Percentiles rank a stretch among this genome's conserved stretches.
Evolutionary conservation across 2,329 filamentous ascomycete genomes (phyloP).

Genomic region (Helminthosporium solani): DNA sequence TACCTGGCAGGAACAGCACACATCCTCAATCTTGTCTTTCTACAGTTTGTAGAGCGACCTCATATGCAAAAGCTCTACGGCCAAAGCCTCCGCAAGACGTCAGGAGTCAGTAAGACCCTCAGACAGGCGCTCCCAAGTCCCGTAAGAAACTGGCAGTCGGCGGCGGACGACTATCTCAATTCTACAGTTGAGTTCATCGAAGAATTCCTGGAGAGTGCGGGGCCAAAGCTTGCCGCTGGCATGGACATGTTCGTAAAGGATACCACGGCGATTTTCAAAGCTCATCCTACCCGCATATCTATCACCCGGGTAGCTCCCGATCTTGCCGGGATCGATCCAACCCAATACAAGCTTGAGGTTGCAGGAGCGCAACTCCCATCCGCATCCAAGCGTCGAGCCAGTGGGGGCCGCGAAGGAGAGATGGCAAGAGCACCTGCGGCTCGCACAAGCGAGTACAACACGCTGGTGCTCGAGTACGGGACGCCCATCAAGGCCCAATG

Average conservation of each 20-base stretch:
- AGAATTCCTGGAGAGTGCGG: conserved; percentile 81
- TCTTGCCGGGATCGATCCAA: conserved; percentile 74
- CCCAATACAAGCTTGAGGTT: conserved; percentile 76
- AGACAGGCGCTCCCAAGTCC: conserved; percentile 81
- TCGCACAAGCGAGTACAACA: conserved; percentile 64
- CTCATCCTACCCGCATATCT: conserved; percentile 81
- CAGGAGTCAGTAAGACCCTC: conserved; percentile 88
- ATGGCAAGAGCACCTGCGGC: conserved; percentile 66
- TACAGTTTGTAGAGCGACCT: conserved; percentile 90
- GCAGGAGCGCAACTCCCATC: conserved; percentile 60
- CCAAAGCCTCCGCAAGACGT: conserved; percentile 76
- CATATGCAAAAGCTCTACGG: conserved; percentile 99
- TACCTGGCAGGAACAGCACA: conserved; percentile 84
- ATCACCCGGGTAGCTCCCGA: conserved; percentile 79
- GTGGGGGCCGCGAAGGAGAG: conserved; percentile 72
- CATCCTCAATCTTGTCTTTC: conserved; percentile 79
- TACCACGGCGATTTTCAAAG: conserved; percentile 83
- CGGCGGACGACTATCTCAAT: conserved; percentile 82
- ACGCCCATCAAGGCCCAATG: conserved; percentile 86
- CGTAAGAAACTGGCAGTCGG: conserved; percentile 79
- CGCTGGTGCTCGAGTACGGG: conserved; percentile 82
- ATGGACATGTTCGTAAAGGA: conserved; percentile 86
- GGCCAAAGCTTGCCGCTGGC: conserved; percentile 81
- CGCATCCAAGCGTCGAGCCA: conserved; percentile 57
- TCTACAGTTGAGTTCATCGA: conserved; percentile 88